phyloP scores from a whole-genome alignment of 805 yeast genomes.

The Metschnikowia hibisci region DNA sequence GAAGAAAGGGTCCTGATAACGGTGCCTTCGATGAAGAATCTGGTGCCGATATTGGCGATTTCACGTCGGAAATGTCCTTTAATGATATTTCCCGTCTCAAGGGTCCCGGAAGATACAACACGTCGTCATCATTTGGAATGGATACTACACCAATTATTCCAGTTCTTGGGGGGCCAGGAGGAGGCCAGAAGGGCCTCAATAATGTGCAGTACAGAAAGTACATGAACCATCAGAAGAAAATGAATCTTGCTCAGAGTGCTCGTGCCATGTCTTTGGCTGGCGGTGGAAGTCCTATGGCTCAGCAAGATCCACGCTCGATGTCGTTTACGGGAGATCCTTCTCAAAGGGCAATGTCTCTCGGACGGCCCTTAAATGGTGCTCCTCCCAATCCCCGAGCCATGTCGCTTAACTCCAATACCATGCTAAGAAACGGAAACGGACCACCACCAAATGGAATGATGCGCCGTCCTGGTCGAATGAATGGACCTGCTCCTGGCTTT shows the following conservation, averaged over 20 bases:
- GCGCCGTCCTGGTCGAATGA: slow-evolving; percentile 2
- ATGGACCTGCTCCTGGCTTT: background rate
- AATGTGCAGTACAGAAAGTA: slow-evolving; percentile 67
- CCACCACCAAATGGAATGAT: slow-evolving; percentile 2
- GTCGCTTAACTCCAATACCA: slow-evolving; percentile 34
- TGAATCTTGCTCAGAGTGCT: slow-evolving; percentile 46
- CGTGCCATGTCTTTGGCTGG: slow-evolving; percentile 41
- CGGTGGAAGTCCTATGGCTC: slow-evolving; percentile 30
- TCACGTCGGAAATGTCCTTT: slow-evolving; percentile 47
- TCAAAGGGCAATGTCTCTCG: slow-evolving; percentile 25
- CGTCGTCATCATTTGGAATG: slow-evolving; percentile 25
- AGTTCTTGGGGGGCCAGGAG: slow-evolving; percentile 42
- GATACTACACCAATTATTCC: slow-evolving; percentile 78
- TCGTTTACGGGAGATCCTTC: slow-evolving; percentile 17
- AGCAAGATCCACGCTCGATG: slow-evolving; percentile 31
- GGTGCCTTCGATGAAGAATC: slow-evolving; percentile 35
- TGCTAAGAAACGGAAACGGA: slow-evolving; percentile 4
- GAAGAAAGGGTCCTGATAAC: slow-evolving; percentile 29
- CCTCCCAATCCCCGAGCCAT: slow-evolving; percentile 30
- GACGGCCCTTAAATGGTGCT: slow-evolving; percentile 25
- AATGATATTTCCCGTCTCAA: slow-evolving; percentile 61
- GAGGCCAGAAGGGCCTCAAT: slow-evolving; percentile 29
- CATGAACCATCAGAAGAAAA: slow-evolving; percentile 63
- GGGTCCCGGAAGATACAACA: slow-evolving; percentile 60
- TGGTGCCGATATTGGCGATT: slow-evolving; percentile 34